phyloP scores from a whole-genome alignment of 1,139 yeast genomes.

The Yamadazyma mexicana region DNA sequence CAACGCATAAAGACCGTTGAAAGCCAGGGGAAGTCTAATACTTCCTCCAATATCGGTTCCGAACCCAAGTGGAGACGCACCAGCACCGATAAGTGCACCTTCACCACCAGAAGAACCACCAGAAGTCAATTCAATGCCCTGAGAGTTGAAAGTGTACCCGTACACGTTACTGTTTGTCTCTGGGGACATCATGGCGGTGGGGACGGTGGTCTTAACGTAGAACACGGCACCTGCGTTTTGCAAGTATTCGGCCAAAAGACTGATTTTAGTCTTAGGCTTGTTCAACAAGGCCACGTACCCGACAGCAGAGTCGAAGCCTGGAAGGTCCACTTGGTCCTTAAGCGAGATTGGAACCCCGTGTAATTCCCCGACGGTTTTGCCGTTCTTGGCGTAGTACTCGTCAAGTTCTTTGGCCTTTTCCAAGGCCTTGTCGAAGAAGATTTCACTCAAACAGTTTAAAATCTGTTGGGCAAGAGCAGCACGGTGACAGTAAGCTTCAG shows the following conservation, averaged over 20 bases:
- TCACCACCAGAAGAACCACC: slow-evolving; percentile 71
- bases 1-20: slow-evolving; percentile 19
- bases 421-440: slow-evolving; percentile 27
- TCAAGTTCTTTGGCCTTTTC: slow-evolving; percentile 39
- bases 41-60: slow-evolving; percentile 25
- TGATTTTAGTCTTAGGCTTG: slow-evolving; percentile 30
- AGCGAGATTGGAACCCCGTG: slow-evolving; percentile 72
- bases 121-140: slow-evolving; percentile 41
- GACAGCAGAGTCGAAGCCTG: slow-evolving; percentile 44
- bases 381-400: slow-evolving; percentile 27
- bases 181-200: slow-evolving; percentile 55
- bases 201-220: slow-evolving; percentile 58
- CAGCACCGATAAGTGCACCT: slow-evolving; percentile 53
- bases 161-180: slow-evolving; percentile 47
- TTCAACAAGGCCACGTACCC: slow-evolving; percentile 40
- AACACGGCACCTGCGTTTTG: slow-evolving; percentile 53
- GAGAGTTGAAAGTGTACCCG: slow-evolving; percentile 51
- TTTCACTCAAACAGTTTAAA: slow-evolving; percentile 32
- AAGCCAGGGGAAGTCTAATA: slow-evolving; percentile 19
- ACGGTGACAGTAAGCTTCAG: slow-evolving; percentile 17
- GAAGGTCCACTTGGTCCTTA: slow-evolving; percentile 50
- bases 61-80: slow-evolving; percentile 48
- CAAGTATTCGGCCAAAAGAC: slow-evolving; percentile 44
- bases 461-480: slow-evolving; percentile 48
- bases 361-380: slow-evolving; percentile 51